These are phyloP conservation scores for Colletotrichum sp. DNA, from an alignment of 2,329 filamentous ascomycete genomes.

Conservation along the genomic window DNA sequence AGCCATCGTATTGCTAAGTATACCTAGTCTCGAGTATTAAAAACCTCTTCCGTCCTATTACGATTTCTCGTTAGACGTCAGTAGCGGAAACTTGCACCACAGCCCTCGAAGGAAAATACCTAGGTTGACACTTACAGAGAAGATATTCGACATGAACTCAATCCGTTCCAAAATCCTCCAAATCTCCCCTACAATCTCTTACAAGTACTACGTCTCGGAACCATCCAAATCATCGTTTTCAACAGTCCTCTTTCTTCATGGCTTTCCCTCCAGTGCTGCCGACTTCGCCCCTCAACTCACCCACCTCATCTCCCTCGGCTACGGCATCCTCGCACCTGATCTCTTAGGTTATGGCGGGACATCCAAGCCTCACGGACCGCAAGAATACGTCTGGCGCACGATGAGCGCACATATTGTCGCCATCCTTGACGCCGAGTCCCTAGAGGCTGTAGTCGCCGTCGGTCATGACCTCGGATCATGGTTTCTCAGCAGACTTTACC, in stretches of 20 bases:
- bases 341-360: constrained; percentile 80
- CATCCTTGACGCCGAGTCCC: constrained; percentile 78
- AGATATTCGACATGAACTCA: neutral
- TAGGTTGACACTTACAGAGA: no score
- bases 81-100: no score
- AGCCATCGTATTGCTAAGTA: no score
- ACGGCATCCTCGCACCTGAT: constrained; percentile 49
- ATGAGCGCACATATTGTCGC: constrained; percentile 83
- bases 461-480: constrained; percentile 42
- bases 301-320: constrained; percentile 37
- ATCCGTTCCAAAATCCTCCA: neutral
- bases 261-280: constrained; percentile 49
- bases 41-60: no score
- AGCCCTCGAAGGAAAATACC: no score
- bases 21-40: no score
- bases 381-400: constrained; percentile 78
- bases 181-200: constrained; percentile 2
- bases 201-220: constrained; percentile 35
- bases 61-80: no score
- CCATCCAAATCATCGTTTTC: constrained; percentile 22
- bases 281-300: constrained; percentile 48
- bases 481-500: constrained; percentile 31
- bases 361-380: constrained; percentile 77
- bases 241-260: constrained; percentile 53
- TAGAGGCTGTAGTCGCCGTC: constrained; percentile 68